Evolutionary conservation across 2,329 filamentous ascomycete genomes (phyloP).

Genomic region (Sporothrix luriei): DNA sequence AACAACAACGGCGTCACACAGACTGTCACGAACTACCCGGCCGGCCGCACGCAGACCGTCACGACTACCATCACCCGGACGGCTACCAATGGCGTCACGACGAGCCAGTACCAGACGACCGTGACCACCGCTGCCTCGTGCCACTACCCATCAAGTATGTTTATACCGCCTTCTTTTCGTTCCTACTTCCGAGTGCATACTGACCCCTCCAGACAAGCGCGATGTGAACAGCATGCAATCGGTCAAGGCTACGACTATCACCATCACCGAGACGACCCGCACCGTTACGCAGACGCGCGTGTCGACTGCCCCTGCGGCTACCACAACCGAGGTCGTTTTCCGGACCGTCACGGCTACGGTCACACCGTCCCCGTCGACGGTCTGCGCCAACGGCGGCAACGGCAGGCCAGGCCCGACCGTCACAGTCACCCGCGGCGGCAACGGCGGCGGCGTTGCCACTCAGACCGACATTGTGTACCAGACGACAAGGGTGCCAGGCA

Average conservation of each 20-base stretch:
- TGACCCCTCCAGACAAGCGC: conserved; percentile 34
- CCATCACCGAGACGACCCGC: conserved; percentile 45
- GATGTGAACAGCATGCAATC: conserved; percentile 36
- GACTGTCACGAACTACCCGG: conserved; percentile 44
- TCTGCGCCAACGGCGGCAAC: conserved; percentile 41
- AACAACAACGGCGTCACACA: conserved; percentile 40
- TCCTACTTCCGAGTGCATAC: not conserved
- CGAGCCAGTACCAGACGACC: conserved; percentile 43
- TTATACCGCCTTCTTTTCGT: not conserved
- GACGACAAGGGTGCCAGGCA: conserved; percentile 43
- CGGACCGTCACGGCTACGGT: conserved; percentile 40
- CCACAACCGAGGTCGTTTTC: conserved; percentile 44
- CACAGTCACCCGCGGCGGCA: conserved; percentile 41
- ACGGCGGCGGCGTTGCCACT: conserved; percentile 40
- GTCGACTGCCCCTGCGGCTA: conserved; percentile 42
- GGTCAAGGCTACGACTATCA: conserved; percentile 44
- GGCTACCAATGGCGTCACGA: conserved; percentile 42
- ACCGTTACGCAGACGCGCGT: conserved; percentile 44
- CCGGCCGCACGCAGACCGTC: conserved; percentile 41
- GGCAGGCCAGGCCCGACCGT: conserved; percentile 39
- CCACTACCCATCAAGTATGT: conserved; percentile 42
- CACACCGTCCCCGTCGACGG: conserved; percentile 44
- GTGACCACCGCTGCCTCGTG: conserved; percentile 43
- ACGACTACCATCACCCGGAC: conserved; percentile 43
- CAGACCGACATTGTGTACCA: conserved; percentile 44